These are phyloP conservation scores for Oryza glumipatula DNA, from an alignment of 176 grass and related monocot species.

Conservation along the genomic window DNA sequence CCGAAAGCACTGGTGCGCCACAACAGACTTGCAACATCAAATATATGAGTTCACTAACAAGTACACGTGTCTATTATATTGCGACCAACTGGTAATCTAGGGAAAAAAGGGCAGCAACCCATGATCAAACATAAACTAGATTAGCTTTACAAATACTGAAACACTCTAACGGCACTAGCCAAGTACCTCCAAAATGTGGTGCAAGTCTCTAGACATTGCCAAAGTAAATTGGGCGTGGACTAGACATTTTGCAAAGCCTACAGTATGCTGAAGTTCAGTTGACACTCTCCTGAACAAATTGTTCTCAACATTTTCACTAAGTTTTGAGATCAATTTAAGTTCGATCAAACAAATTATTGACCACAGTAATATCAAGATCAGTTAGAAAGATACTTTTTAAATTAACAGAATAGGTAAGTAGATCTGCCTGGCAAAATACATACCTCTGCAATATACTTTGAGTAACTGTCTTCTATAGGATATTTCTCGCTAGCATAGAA, in stretches of 20 bases:
- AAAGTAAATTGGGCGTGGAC: not conserved
- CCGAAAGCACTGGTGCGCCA: not conserved
- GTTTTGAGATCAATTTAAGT: not conserved
- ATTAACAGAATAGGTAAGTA: conserved; percentile 4
- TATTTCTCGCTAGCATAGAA: conserved; percentile 99
- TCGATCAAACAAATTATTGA: conserved; percentile 26
- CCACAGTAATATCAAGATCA: not conserved
- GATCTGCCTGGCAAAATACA: conserved; percentile 22
- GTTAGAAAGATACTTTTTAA: conserved; percentile 7
- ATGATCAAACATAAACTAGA: conserved; percentile 10
- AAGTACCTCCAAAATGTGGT: not conserved
- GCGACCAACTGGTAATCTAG: not conserved
- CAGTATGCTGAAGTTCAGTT: conserved; percentile 12
- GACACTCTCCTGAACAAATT: not conserved
- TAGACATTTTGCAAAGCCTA: conserved; percentile 9
- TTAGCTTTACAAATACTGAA: conserved; percentile 2
- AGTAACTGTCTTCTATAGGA: conserved; percentile 85
- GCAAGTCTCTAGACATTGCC: not conserved
- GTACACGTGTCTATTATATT: not conserved
- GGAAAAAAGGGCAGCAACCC: not conserved
- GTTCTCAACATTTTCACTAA: conserved; percentile 35
- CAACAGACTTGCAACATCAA: not conserved
- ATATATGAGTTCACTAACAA: not conserved
- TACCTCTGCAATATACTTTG: conserved; percentile 94
- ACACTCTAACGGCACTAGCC: conserved; percentile 1